Conservation (phyloP, 495 filamentous ascomycete species). For the Aspergillus ostianus region DNA sequence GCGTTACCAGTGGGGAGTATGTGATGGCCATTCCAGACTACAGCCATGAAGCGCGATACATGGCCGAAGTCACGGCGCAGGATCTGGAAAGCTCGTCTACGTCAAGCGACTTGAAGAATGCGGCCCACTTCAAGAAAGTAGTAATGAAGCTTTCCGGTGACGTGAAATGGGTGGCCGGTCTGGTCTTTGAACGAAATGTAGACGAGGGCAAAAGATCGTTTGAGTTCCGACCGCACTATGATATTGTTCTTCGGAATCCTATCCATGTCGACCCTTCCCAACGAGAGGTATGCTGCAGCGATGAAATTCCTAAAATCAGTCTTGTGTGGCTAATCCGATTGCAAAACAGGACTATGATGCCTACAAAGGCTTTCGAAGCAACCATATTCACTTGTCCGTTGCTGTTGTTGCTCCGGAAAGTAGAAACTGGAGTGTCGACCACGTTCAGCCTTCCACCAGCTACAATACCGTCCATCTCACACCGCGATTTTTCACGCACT, state of each 20-base stretch:
- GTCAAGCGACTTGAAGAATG: slow-evolving; percentile 64
- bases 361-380: slow-evolving; percentile 87
- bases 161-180: slow-evolving; percentile 83
- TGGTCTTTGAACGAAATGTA: slow-evolving; percentile 86
- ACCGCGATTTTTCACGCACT: slow-evolving; percentile 95
- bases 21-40: slow-evolving; percentile 92
- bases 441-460: slow-evolving; percentile 70
- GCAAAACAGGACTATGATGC: slow-evolving; percentile 70
- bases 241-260: slow-evolving; percentile 81
- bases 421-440: slow-evolving; percentile 70
- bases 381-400: slow-evolving; percentile 92
- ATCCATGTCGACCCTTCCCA: slow-evolving; percentile 60
- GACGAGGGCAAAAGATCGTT: slow-evolving; percentile 67
- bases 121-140: slow-evolving; percentile 90
- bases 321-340: neutral
- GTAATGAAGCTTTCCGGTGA: slow-evolving; percentile 97
- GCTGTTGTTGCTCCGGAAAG: slow-evolving; percentile 80
- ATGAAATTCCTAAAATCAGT: slow-evolving; percentile 3
- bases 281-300: slow-evolving; percentile 28
- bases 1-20: slow-evolving; percentile 90
- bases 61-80: slow-evolving; percentile 50
- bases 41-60: slow-evolving; percentile 77
- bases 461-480: slow-evolving; percentile 94
- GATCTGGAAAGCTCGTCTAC: slow-evolving; percentile 64
- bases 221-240: slow-evolving; percentile 87